Percentiles rank a stretch among this genome's conserved stretches.
Evolutionary conservation across 2,329 filamentous ascomycete genomes (phyloP).

Genomic region (Trichothecium sympodiale): DNA sequence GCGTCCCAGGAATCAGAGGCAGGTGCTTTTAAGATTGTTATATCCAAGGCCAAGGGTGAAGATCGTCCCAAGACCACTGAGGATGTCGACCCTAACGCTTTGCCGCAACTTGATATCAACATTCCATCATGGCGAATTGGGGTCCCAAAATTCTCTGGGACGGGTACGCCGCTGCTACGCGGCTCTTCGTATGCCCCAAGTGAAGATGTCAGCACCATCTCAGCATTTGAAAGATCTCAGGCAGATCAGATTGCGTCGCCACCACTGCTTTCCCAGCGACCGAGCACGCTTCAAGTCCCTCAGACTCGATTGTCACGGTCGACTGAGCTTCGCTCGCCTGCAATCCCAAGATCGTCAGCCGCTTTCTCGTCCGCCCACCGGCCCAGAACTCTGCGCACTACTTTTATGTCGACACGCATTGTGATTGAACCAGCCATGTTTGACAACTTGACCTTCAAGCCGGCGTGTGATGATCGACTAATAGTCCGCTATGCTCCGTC

Average conservation of each 20-base stretch:
- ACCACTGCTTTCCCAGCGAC: slow-evolving; percentile 19
- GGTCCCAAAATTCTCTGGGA: slow-evolving; percentile 66
- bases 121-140: slow-evolving; percentile 82
- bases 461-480: slow-evolving; percentile 63
- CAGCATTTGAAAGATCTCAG: slow-evolving; percentile 3
- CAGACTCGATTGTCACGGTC: slow-evolving; percentile 18
- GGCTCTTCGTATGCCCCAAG: slow-evolving; percentile 72
- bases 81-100: slow-evolving; percentile 31
- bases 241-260: slow-evolving; percentile 11
- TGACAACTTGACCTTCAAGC: slow-evolving; percentile 68
- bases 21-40: slow-evolving; percentile 69
- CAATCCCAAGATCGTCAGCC: slow-evolving; percentile 21
- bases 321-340: slow-evolving; percentile 11
- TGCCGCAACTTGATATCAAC: slow-evolving; percentile 55
- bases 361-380: neutral
- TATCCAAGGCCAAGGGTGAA: slow-evolving; percentile 53
- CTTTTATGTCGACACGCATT: slow-evolving; percentile 36
- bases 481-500: slow-evolving; percentile 72
- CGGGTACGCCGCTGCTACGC: slow-evolving; percentile 66
- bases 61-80: slow-evolving; percentile 55
- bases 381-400: slow-evolving; percentile 29
- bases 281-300: slow-evolving; percentile 26
- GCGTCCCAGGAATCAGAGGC: slow-evolving; percentile 42
- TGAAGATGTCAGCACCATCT: slow-evolving; percentile 38
- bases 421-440: slow-evolving; percentile 67